Base-by-base conservation (phyloP, 2,329 filamentous ascomycete genomes). In the Trichoderma sp. region DNA sequence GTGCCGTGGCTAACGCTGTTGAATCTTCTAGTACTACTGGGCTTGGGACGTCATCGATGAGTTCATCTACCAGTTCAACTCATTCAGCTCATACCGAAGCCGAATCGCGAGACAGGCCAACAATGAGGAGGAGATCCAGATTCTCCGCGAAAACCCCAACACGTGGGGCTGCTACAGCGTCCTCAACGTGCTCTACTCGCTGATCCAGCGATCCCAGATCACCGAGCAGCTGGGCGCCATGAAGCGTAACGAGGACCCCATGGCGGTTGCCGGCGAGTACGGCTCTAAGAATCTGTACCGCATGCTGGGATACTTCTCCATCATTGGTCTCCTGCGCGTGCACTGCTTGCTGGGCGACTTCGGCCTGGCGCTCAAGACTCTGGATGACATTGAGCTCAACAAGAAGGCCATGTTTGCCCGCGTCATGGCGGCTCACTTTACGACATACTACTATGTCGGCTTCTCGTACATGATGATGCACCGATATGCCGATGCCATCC, bases 381-480 rank as follows among this genome's bases (percentile, higher is more conserved):
- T 99, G 73, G 95, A 99, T 80, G 94, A 98, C 80, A 98, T 99
- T 78, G 95, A 99, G 87, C 90, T 99, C 76, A 99, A 98, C 87
- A 99, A 99, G 87, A 98, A 98, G 87, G 94, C 95, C 81, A 98
- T 98, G 92, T 99, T 99, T 80, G 94, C 95, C 71, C 92, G 95
- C 73, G 95, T 99, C 80, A 98, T 99, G 95, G 94, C 95, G 65
- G 95, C 95, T 68, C 95, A 99, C 86, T 98, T 98, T 85, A 97
- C 94, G 74, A 99, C 95, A 72, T 99, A 98, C 89, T 99, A 99
- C 89, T 98, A 98, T 80, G 94, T 99, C 71, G 95, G 95, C 74
- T 99, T 99, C 89, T 97, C 93, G 74, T 99, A 99, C 90, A 98
- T 99, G 94, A 99, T 99, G 95, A 97, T 98, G 92, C 93, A 95